Evolutionary conservation across 192 early-diverging fungal species (phyloP), one percentile per base, ranked within the genome.

Genomic region (Rhizophagus sp.): DNA sequence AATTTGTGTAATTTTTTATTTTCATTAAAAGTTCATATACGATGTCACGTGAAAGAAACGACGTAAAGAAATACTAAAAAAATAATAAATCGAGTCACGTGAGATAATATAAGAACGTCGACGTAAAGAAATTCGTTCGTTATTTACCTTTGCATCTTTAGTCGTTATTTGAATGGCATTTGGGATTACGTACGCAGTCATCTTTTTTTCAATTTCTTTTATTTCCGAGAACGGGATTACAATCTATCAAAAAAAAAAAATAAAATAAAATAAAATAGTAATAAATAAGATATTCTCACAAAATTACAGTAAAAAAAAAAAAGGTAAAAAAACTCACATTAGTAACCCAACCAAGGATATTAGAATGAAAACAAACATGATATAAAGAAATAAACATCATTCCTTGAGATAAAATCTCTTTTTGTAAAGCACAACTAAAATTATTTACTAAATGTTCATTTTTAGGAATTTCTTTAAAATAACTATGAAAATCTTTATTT

Each of bases 271-370:
- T n/a, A n/a, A n/a, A n/a, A n/a, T n/a, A n/a, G n/a, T n/a, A n/a
- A n/a, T n/a, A n/a, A n/a, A n/a, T n/a, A n/a, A 30, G 30, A 30
- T 30, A 30, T 30, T 30, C 30, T 1, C 30, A 30, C 30, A 30
- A 30, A 30, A 30, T 30, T 30, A 30, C 30, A 30, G 30, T 30
- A 30, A 30, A 30, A 30, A 30, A 30, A 30, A 30, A 30, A 30
- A 30, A 1, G 1, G 1, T 30, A 30, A 30, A 30, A 1, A 30
- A 30, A 30, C 82, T 80, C 88, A 88, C 90, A 78, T 88, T 93
- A 5, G 94, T 94, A 4, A 94, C 92, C 91, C 95, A 96, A 47
- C 96, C 96, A 88, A 97, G 95, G 77, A 97, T 95, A 78, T 95
- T 95, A 52, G 93, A 91, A 84, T 95, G 91, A 82, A 97, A 97